These are phyloP conservation scores for Saccharomyces hybrid DNA, from an alignment of 1,139 yeast species.

Conservation along the genomic window DNA sequence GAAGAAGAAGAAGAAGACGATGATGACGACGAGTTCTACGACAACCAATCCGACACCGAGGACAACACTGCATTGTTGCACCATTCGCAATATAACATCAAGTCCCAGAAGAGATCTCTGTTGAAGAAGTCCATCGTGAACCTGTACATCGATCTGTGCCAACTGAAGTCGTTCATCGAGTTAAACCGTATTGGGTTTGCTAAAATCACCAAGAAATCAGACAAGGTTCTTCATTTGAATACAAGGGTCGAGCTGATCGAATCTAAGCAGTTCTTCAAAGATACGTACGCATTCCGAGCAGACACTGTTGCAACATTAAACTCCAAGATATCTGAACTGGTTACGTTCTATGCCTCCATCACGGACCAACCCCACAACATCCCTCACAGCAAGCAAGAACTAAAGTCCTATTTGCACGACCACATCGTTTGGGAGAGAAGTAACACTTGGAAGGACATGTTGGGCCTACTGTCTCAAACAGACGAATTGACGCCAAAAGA, in stretches of 20 bases:
- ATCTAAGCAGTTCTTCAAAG: conserved; percentile 38
- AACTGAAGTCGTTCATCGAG: conserved; percentile 58
- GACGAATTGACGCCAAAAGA: conserved; percentile 26
- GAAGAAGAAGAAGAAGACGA: conserved; percentile 24
- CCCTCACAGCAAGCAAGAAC: conserved; percentile 30
- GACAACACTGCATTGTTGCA: conserved; percentile 34
- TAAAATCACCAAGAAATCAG: conserved; percentile 63
- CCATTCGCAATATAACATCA: conserved; percentile 33
- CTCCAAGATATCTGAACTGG: conserved; percentile 40
- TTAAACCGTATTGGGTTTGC: conserved; percentile 60
- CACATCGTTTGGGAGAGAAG: conserved; percentile 72
- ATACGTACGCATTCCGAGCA: conserved; percentile 41
- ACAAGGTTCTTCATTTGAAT: conserved; percentile 48
- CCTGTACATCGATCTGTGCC: conserved; percentile 53
- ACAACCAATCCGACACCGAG: conserved; percentile 26
- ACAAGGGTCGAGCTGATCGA: conserved; percentile 42
- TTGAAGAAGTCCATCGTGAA: conserved; percentile 51
- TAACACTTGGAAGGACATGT: conserved; percentile 67
- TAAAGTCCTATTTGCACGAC: conserved; percentile 57
- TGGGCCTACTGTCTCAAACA: conserved; percentile 49
- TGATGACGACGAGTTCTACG: conserved; percentile 32
- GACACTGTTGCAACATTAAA: conserved; percentile 42
- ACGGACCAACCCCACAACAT: conserved; percentile 27
- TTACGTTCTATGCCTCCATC: conserved; percentile 41
- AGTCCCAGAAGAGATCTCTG: conserved; percentile 40